Base-by-base conservation (phyloP, 768 basidiomycete species). In the Lentinula boryana region DNA sequence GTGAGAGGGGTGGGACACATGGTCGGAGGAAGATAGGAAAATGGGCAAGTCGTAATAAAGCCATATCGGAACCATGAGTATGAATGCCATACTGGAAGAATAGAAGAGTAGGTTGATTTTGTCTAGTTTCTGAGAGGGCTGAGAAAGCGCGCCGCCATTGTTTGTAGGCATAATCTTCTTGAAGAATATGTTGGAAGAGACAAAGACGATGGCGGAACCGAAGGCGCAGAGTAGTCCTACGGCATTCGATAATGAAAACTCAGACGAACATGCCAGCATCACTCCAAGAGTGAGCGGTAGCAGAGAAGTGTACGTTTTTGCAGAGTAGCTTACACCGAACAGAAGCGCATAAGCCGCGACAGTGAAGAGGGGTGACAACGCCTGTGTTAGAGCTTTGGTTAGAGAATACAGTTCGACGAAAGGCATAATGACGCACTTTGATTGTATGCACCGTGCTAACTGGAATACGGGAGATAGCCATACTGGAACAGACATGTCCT, bases 371-470 rank as follows among this genome's bases (percentile, higher is more conserved):
- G 97, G 97, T 0, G 97, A 98, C 46, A 98, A 77, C 0, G 97
- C 97, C 97, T 98, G 65, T 5, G 55, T 38, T 27, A 44, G 18
- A 58, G 9, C 16, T 4, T 40, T 31, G 23, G 16, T 43, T 43
- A 31, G 58, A 43, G 6, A 10, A 32, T n/a, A 27, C 5, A 13
- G 27, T 33, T 33, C 9, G n/a, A 38, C 35, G 33, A 2, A 18
- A 40, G 16, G 4, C 13, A 50, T 33, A 8, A 38, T 23, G 7
- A 71, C 81, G 66, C 67, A 96, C 96, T 87, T 99, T 99, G 75
- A 98, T 98, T 51, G 96, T 98, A 72, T 99, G 97, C 13, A 98
- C 95, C 0, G 97, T 99, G 76, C 91, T 94, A 62, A 99, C 97
- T 2, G 91, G 93, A 63, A 98, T 96, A 55, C 94, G 81, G 53